phyloP scores from a whole-genome alignment of 2,329 filamentous ascomycete species.

The Alternaria tenuissima region DNA sequence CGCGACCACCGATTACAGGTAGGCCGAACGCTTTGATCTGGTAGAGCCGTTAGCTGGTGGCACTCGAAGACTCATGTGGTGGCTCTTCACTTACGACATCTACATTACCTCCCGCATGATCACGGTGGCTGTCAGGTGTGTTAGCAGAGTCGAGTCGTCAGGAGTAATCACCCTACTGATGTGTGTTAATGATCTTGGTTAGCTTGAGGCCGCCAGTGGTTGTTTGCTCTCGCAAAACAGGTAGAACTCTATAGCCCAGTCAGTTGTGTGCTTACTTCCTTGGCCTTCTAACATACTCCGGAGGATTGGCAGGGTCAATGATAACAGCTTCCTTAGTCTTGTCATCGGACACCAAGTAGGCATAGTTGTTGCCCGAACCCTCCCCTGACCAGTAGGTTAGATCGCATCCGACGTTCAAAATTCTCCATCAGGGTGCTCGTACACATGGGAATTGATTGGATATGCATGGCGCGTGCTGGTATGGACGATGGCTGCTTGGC shows the following conservation, averaged over 20 bases:
- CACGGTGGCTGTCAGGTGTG: conserved; percentile 74
- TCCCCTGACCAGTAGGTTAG: conserved; percentile 65
- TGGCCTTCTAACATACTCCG: conserved; percentile 66
- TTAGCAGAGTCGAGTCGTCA: conserved; percentile 8
- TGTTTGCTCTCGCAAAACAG: conserved; percentile 76
- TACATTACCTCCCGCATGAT: conserved; percentile 91
- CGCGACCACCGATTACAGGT: conserved; percentile 84
- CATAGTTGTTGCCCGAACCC: conserved; percentile 82
- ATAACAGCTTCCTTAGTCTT: conserved; percentile 64
- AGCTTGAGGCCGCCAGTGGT: conserved; percentile 78
- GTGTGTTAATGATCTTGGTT: conserved; percentile 91
- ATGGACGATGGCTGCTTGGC: conserved; percentile 32
- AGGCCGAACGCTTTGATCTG: conserved; percentile 69
- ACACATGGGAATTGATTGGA: conserved; percentile 91
- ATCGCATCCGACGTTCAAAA: background rate
- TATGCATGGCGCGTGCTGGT: conserved; percentile 73
- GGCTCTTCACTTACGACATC: conserved; percentile 69
- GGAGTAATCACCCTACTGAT: conserved; percentile 72
- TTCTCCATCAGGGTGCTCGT: conserved; percentile 46
- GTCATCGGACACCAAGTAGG: conserved; percentile 68
- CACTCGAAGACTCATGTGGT: background rate
- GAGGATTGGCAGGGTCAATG: conserved; percentile 80
- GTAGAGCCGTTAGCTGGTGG: background rate
- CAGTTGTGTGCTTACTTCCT: background rate
- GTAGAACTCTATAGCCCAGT: conserved; percentile 60